Conservation (phyloP, 139 green algal genomes). For the Chlamydomonas schloesseri region DNA sequence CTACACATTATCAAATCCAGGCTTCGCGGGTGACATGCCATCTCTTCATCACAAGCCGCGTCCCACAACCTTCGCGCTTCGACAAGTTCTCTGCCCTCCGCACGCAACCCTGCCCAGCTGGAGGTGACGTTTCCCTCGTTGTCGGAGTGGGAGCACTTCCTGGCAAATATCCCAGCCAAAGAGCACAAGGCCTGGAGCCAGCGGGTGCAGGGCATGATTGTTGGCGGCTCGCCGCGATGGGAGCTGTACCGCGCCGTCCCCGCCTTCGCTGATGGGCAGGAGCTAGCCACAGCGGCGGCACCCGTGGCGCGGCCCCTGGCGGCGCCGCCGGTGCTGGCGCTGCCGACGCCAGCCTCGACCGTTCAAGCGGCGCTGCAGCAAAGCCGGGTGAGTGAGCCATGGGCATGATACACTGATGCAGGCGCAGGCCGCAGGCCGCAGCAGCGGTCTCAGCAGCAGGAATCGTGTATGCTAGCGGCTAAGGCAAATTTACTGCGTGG, state of each 20-base stretch:
- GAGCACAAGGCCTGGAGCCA: slow-evolving; percentile 67
- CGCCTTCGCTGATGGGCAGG: slow-evolving; percentile 2
- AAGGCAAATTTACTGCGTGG: too few species aligned
- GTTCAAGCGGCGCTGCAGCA: too few species aligned
- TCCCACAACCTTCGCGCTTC: too few species aligned
- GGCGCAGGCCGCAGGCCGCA: neutral
- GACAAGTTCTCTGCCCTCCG: too few species aligned
- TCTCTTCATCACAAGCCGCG: too few species aligned
- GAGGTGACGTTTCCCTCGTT: slow-evolving; percentile 73
- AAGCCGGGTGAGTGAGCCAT: neutral
- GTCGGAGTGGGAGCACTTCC: slow-evolving; percentile 80
- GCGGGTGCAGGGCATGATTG: slow-evolving; percentile 69
- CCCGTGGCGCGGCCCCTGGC: neutral
- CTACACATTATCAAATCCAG: too few species aligned
- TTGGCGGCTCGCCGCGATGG: slow-evolving; percentile 76
- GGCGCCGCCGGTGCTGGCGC: neutral
- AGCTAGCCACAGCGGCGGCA: neutral
- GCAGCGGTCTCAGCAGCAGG: neutral
- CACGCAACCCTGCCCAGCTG: slow-evolving; percentile 54
- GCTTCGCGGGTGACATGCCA: too few species aligned
- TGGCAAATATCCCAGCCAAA: slow-evolving; percentile 61
- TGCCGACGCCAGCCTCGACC: neutral
- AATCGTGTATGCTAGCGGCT: too few species aligned
- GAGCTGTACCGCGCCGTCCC: slow-evolving; percentile 59
- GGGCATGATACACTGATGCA: too few species aligned